Conservation (phyloP, 192 early-diverging fungal species). For the Coemansia sp. region DNA sequence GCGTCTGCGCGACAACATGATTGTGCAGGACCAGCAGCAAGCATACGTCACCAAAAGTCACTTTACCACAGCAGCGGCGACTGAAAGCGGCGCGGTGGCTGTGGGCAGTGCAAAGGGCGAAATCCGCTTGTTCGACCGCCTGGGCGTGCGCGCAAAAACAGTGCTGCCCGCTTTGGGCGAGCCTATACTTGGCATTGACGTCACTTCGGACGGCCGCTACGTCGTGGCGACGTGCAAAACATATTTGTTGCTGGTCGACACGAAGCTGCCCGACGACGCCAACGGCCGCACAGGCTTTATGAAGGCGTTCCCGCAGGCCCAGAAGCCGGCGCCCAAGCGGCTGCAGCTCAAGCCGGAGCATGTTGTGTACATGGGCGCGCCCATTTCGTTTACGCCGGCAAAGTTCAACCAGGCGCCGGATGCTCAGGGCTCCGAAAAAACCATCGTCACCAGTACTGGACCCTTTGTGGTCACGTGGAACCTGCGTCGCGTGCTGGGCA, state of each 20-base stretch:
- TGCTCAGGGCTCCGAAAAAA: constrained; percentile 60
- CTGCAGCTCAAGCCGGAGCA: constrained; percentile 87
- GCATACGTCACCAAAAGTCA: constrained; percentile 68
- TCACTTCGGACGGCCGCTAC: constrained; percentile 81
- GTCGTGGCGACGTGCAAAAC: constrained; percentile 86
- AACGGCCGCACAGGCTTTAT: constrained; percentile 67
- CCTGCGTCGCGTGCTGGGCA: constrained; percentile 75
- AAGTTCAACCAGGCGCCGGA: constrained; percentile 81
- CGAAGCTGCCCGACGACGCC: constrained; percentile 57
- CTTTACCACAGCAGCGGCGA: constrained; percentile 75
- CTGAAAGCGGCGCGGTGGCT: constrained; percentile 75
- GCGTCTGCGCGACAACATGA: constrained; percentile 66
- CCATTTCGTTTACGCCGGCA: constrained; percentile 81
- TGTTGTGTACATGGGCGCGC: constrained; percentile 72
- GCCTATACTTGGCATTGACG: constrained; percentile 86
- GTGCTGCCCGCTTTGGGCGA: constrained; percentile 84
- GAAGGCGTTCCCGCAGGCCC: constrained; percentile 63
- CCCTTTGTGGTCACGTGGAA: constrained; percentile 92
- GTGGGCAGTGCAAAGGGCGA: constrained; percentile 85
- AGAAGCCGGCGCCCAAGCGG: constrained; percentile 68
- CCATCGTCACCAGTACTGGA: constrained; percentile 88
- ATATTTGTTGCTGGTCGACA: constrained; percentile 83
- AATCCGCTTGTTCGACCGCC: constrained; percentile 78
- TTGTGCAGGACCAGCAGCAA: constrained; percentile 69
- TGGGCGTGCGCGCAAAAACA: constrained; percentile 84